These are phyloP conservation scores for Mycothermus thermophilus DNA, from an alignment of 495 filamentous ascomycete genomes.

Conservation along the genomic window DNA sequence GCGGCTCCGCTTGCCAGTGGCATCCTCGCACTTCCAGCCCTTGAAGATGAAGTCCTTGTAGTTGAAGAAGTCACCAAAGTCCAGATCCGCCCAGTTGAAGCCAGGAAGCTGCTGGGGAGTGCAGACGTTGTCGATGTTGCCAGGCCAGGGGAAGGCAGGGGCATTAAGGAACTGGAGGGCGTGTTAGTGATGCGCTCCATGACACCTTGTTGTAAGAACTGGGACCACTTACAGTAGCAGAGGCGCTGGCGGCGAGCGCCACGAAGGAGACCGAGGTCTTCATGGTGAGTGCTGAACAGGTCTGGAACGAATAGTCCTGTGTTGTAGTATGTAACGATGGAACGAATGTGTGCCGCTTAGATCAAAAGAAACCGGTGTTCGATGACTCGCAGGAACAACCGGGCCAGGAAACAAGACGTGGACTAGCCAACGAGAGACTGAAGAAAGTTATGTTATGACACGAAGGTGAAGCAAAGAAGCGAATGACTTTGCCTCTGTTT, in stretches of 20 bases:
- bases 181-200: constrained; percentile 9
- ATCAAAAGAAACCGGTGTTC: too few relatives aligned
- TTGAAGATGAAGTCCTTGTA: constrained; percentile 62
- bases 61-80: constrained; percentile 44
- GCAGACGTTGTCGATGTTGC: constrained; percentile 67
- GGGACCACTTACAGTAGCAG: constrained; percentile 38
- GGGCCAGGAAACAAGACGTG: constrained; percentile 1
- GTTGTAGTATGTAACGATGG: constrained; percentile 10
- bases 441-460: constrained; percentile 11
- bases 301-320: constrained; percentile 1
- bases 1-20: constrained; percentile 36
- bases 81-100: constrained; percentile 56
- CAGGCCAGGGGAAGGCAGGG: constrained; percentile 49
- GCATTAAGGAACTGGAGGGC: constrained; percentile 40
- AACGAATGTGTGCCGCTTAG: constrained; percentile 3
- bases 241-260: constrained; percentile 42
- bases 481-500: constrained; percentile 41
- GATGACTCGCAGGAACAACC: constrained; percentile 9
- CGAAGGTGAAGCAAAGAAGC: constrained; percentile 35
- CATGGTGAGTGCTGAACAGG: constrained; percentile 24
- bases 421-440: constrained; percentile 14
- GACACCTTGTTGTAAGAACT: not conserved
- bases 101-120: constrained; percentile 48
- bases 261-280: constrained; percentile 35
- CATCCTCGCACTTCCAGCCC: constrained; percentile 51